phyloP scores from a whole-genome alignment of 305 asterid species.

The Rubia peregrina region DNA sequence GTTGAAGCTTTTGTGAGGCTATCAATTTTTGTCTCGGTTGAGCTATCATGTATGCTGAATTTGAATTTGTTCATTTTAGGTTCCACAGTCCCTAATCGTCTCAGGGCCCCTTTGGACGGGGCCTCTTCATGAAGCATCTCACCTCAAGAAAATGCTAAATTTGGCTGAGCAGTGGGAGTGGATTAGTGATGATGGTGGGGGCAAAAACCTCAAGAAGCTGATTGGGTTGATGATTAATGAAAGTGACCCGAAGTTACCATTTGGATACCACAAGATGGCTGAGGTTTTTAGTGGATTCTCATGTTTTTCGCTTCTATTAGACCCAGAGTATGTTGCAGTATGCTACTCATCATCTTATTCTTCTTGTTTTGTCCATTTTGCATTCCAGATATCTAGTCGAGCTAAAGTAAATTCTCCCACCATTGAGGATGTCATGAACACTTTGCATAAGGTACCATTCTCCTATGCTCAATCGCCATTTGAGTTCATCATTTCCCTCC shows the following conservation, averaged over 20 bases:
- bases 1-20: background rate
- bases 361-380: background rate
- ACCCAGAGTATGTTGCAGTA: background rate
- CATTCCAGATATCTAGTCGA: conserved; percentile 67
- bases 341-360: background rate
- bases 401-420: conserved; percentile 74
- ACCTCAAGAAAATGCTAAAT: conserved; percentile 52
- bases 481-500: background rate
- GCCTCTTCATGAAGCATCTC: conserved; percentile 63
- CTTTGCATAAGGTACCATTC: conserved; percentile 48
- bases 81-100: conserved; percentile 55
- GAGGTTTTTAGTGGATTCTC: conserved; percentile 44
- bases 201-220: conserved; percentile 50
- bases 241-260: conserved; percentile 74
- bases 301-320: conserved; percentile 3
- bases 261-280: conserved; percentile 66
- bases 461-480: background rate
- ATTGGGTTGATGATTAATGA: conserved; percentile 64
- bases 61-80: conserved; percentile 40
- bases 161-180: conserved; percentile 84
- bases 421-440: conserved; percentile 33
- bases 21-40: background rate
- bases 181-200: conserved; percentile 47
- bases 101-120: conserved; percentile 98
- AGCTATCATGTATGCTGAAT: background rate